Base-by-base conservation (phyloP, 768 basidiomycete genomes). In the Amyloporia xantha region DNA sequence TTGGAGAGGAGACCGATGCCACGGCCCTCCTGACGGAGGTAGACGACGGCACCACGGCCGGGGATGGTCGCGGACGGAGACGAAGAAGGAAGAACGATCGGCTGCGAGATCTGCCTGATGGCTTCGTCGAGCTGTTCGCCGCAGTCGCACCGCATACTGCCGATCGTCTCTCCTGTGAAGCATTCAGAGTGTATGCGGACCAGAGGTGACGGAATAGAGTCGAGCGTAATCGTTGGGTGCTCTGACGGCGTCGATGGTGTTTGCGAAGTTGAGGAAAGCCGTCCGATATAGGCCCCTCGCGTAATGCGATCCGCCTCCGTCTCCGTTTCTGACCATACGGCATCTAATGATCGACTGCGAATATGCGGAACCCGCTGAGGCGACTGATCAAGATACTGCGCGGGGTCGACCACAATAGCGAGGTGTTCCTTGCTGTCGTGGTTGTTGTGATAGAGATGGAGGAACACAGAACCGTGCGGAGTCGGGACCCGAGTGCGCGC, bases 51-150 rank as follows among this genome's bases (percentile, higher is more conserved):
- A 15, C 96, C 96, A 5, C 94, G 82, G 5, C 91, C 91, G 0
- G 88, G 87, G 24, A 91, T 79, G 1, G 63, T 68, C n/a, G 69
- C 51, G 33, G 65, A 55, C 45, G 67, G 57, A 2, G 54, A 24
- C 1, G 60, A 49, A 67, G 48, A 55, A 7, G 74, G 69, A 50
- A 81, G 60, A 13, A 70, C 62, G 58, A 86, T 75, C 39, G 89
- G 81, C 63, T 80, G 76, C 12, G 86, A 83, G 58, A 97, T 91
- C 58, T 84, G 83, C 10, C 91, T 79, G 53, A 98, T 82, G n/a
- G 96, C 92, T 64, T 97, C 95, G 68, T 98, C 94, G 3, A 99
- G 76, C 66, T 99, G 96, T 67, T 98, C 94, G 12, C 96, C 96
- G 62, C 96, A 99, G 66, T 99, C 96, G 63, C 96, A 99, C 26